Conservation (phyloP, 176 grass and related monocot genomes). For the Avena eriantha region DNA sequence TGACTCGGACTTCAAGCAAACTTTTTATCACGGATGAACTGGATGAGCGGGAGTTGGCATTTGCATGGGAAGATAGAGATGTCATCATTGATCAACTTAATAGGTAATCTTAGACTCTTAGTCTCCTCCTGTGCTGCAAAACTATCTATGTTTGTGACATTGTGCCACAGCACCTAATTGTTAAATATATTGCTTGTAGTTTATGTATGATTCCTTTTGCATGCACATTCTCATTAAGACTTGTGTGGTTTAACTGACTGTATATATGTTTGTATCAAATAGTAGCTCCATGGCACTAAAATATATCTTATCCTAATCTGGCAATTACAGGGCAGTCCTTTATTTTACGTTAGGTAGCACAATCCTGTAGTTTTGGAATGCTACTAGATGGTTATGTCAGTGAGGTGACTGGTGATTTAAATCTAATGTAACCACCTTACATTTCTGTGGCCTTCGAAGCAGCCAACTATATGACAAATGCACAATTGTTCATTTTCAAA, state of each 20-base stretch:
- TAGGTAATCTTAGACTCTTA: constrained; percentile 22
- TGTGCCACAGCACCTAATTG: neutral
- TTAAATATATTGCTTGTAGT: constrained; percentile 6
- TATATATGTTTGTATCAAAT: constrained; percentile 5
- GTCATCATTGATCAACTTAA: constrained; percentile 57
- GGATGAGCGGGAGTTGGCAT: constrained; percentile 58
- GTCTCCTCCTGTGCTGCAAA: neutral
- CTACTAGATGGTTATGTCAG: neutral
- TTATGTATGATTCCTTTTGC: constrained; percentile 12
- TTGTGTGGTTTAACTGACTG: constrained; percentile 5
- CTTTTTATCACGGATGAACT: constrained; percentile 61
- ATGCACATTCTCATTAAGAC: neutral
- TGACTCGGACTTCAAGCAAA: constrained; percentile 56
- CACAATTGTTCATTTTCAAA: neutral
- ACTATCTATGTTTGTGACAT: constrained; percentile 19
- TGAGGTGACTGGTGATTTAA: constrained; percentile 3
- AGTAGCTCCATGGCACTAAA: neutral
- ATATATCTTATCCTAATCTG: constrained; percentile 22
- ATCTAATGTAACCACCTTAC: constrained; percentile 9
- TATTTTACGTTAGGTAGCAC: neutral
- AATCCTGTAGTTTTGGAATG: constrained; percentile 8
- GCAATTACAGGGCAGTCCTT: neutral
- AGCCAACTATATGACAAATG: neutral
- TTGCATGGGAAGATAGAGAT: constrained; percentile 71
- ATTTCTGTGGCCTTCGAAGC: constrained; percentile 6